Percentiles rank a stretch among this genome's conserved stretches.
These are phyloP conservation scores for Aegilops longissima DNA, from an alignment of 176 grass and related monocot species.

Conservation along the genomic window DNA sequence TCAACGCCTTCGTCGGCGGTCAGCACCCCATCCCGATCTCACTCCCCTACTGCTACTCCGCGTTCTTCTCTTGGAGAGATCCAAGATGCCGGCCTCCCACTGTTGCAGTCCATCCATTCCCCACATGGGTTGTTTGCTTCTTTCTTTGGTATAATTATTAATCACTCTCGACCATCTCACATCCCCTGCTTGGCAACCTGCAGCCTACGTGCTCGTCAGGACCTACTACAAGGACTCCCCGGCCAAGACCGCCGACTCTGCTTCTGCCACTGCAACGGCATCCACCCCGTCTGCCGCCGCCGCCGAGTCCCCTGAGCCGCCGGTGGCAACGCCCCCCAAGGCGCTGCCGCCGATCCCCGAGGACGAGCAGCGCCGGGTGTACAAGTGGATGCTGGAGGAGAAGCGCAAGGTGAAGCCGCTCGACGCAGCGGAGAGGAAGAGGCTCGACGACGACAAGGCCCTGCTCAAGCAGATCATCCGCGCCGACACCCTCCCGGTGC, in stretches of 20 bases:
- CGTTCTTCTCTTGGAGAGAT: background rate
- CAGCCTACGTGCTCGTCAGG: constrained; percentile 67
- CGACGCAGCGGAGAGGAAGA: constrained; percentile 66
- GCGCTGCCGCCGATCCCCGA: constrained; percentile 61
- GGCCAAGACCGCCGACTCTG: constrained; percentile 23
- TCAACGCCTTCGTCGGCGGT: constrained; percentile 84
- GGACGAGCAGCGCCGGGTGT: constrained; percentile 73
- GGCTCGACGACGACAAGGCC: constrained; percentile 83
- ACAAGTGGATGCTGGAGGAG: constrained; percentile 94
- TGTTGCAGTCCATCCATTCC: background rate
- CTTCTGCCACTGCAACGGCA: background rate
- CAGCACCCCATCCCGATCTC: background rate
- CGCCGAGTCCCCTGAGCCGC: constrained; percentile 26
- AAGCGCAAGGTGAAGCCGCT: constrained; percentile 74
- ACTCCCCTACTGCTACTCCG: background rate
- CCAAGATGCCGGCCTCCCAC: background rate
- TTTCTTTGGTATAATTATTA: too few species aligned
- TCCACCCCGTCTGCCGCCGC: background rate
- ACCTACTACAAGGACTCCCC: constrained; percentile 44
- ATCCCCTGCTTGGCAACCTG: background rate
- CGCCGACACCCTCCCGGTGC: constrained; percentile 51
- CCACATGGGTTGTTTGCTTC: too few species aligned
- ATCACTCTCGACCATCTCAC: background rate
- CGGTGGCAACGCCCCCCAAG: constrained; percentile 27
- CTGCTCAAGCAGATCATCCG: constrained; percentile 87